These are phyloP conservation scores for Populus nigra DNA, from an alignment of 345 rosid species.

Conservation along the genomic window DNA sequence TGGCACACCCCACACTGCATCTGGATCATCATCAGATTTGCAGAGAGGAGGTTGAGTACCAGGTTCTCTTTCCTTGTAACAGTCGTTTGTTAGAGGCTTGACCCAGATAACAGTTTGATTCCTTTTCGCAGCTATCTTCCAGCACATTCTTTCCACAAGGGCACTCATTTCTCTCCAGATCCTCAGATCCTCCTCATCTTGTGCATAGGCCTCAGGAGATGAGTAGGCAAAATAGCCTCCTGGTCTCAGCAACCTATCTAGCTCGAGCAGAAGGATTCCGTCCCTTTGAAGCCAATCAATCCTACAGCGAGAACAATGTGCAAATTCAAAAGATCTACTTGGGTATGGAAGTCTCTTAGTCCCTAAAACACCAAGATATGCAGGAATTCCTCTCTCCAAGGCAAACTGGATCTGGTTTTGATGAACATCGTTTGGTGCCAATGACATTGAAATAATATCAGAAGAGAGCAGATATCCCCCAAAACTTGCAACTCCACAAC, in stretches of 20 bases:
- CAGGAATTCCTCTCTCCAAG: conserved; percentile 96
- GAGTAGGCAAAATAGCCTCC: conserved; percentile 99
- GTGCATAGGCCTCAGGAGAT: conserved; percentile 98
- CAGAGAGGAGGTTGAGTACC: conserved; percentile 92
- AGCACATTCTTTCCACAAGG: conserved; percentile 89
- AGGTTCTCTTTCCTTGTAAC: conserved; percentile 73
- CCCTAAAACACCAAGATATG: conserved; percentile 94
- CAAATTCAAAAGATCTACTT: conserved; percentile 95
- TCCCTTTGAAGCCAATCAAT: conserved; percentile 99
- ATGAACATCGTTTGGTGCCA: conserved; percentile 98
- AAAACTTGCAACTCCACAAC: conserved; percentile 98
- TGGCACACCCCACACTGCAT: conserved; percentile 71
- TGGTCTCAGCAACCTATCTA: conserved; percentile 91
- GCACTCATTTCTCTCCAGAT: conserved; percentile 96
- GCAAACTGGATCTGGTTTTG: conserved; percentile 99
- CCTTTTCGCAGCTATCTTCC: conserved; percentile 86
- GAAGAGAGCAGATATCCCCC: conserved; percentile 93
- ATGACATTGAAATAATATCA: conserved; percentile 76
- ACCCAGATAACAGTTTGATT: conserved; percentile 98
- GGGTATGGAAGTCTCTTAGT: conserved; percentile 98
- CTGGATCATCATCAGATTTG: conserved; percentile 83
- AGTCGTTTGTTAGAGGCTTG: conserved; percentile 87
- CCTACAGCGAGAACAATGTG: conserved; percentile 97
- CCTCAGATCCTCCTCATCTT: conserved; percentile 88
- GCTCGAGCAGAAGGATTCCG: conserved; percentile 96